A percentile compares a stretch with the other conserved stretches of the same genome.
Conservation (phyloP, 1,284 basidiomycete species). For the Chiua sp. region DNA sequence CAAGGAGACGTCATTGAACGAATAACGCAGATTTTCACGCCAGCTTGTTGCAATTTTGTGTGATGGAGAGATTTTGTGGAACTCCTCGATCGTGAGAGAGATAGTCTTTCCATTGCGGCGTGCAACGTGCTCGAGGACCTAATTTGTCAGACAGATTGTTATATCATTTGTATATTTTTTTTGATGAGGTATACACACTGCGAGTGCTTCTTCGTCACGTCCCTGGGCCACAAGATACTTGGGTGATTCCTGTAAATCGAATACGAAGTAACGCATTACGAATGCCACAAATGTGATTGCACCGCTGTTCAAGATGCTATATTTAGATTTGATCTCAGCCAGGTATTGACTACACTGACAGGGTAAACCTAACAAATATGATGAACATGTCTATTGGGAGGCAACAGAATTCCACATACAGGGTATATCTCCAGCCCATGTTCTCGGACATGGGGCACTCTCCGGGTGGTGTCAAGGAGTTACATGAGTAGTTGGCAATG, state of each 20-base stretch:
- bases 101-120: constrained; percentile 54
- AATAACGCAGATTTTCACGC: constrained; percentile 42
- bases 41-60: constrained; percentile 25
- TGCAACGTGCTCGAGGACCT: constrained; percentile 57
- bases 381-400: constrained; percentile 2
- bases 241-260: constrained; percentile 60
- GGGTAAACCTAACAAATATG: constrained; percentile 37
- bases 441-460: constrained; percentile 52
- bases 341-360: constrained; percentile 37
- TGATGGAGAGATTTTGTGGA: constrained; percentile 40
- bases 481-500: constrained; percentile 56
- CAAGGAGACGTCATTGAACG: constrained; percentile 50
- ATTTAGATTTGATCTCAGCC: constrained; percentile 3
- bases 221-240: constrained; percentile 64
- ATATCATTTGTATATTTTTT: not conserved
- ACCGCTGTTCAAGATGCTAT: constrained; percentile 38
- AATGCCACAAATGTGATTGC: constrained; percentile 52
- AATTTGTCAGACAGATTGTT: not conserved
- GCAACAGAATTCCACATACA: constrained; percentile 39
- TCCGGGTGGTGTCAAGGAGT: constrained; percentile 34
- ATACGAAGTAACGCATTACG: constrained; percentile 49
- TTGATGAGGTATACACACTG: constrained; percentile 34
- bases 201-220: constrained; percentile 59
- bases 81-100: constrained; percentile 50
- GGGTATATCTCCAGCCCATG: constrained; percentile 67